Evolutionary conservation across 495 filamentous ascomycete species (phyloP).

Genomic region (Lasiosphaeria hispida): DNA sequence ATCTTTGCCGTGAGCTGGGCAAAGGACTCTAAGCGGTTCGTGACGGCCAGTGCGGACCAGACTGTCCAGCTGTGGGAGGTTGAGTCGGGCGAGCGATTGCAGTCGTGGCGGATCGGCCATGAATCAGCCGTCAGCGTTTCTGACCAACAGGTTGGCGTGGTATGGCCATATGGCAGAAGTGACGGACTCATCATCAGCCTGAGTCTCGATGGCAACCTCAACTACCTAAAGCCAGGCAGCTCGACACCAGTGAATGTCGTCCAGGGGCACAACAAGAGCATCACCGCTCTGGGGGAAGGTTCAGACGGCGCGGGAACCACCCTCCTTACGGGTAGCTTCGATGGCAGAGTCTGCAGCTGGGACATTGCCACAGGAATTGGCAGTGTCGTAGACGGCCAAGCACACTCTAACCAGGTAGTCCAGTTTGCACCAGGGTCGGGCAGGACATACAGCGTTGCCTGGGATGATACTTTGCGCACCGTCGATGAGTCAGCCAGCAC

Average conservation of each 20-base stretch:
- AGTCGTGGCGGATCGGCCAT: conserved; percentile 85
- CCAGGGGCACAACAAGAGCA: conserved; percentile 90
- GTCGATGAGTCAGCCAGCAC: conserved; percentile 58
- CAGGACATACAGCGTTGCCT: conserved; percentile 79
- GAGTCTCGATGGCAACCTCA: conserved; percentile 83
- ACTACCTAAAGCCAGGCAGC: conserved; percentile 74
- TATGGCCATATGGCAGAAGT: conserved; percentile 79
- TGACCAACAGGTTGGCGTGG: conserved; percentile 92
- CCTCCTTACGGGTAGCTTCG: conserved; percentile 85
- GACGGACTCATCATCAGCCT: conserved; percentile 88
- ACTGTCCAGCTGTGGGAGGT: conserved; percentile 89
- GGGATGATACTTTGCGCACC: conserved; percentile 90
- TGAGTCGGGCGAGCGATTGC: conserved; percentile 68
- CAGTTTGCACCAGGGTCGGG: conserved; percentile 62
- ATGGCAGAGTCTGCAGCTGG: conserved; percentile 83
- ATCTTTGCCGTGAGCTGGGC: conserved; percentile 92
- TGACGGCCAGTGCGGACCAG: conserved; percentile 89
- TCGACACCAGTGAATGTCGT: conserved; percentile 67
- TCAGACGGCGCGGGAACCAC: conserved; percentile 52
- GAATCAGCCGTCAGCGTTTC: conserved; percentile 69
- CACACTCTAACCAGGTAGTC: conserved; percentile 78
- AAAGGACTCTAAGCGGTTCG: conserved; percentile 82
- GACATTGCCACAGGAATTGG: conserved; percentile 66
- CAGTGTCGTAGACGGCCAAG: conserved; percentile 68
- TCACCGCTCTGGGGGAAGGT: conserved; percentile 67